Conservation (phyloP, 2,329 filamentous ascomycete species). For the Incumbomyces delicatus region DNA sequence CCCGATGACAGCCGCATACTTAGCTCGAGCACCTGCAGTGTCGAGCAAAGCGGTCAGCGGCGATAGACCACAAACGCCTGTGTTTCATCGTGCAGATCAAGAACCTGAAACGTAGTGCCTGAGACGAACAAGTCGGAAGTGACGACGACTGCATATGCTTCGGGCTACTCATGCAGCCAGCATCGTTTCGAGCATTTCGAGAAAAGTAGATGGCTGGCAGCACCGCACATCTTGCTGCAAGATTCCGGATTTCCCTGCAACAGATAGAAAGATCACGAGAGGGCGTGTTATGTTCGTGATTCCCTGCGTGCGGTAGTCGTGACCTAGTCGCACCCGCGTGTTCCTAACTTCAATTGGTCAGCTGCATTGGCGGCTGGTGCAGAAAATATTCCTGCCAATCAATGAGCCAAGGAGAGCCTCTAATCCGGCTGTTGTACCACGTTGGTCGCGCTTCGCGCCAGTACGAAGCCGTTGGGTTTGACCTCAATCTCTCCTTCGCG, state of each 20-base stretch:
- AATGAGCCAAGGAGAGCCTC: background rate
- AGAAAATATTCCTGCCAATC: conserved; percentile 13
- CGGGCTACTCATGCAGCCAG: conserved; percentile 2
- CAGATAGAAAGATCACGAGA: too few relatives aligned
- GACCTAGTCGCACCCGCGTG: conserved; percentile 5
- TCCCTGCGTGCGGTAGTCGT: conserved; percentile 2
- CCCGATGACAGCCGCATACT: too few relatives aligned
- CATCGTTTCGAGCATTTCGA: conserved; percentile 4
- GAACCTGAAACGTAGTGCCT: conserved; percentile 14
- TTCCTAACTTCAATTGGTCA: background rate
- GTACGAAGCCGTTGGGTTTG: background rate
- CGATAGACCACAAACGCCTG: conserved; percentile 10
- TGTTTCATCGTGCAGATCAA: conserved; percentile 7
- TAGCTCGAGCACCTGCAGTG: background rate
- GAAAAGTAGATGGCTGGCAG: conserved; percentile 15
- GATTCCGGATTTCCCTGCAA: too few relatives aligned
- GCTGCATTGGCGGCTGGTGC: background rate
- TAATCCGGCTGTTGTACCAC: background rate
- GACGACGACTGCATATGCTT: background rate
- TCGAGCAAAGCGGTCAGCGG: conserved; percentile 6
- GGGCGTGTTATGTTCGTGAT: background rate
- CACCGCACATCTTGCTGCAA: too few relatives aligned
- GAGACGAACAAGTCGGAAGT: background rate
- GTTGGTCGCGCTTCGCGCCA: conserved; percentile 11
- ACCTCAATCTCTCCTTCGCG: conserved; percentile 12